These are phyloP conservation scores for Moniliella sp. DNA, from an alignment of 1,284 basidiomycete genomes.

Conservation along the genomic window DNA sequence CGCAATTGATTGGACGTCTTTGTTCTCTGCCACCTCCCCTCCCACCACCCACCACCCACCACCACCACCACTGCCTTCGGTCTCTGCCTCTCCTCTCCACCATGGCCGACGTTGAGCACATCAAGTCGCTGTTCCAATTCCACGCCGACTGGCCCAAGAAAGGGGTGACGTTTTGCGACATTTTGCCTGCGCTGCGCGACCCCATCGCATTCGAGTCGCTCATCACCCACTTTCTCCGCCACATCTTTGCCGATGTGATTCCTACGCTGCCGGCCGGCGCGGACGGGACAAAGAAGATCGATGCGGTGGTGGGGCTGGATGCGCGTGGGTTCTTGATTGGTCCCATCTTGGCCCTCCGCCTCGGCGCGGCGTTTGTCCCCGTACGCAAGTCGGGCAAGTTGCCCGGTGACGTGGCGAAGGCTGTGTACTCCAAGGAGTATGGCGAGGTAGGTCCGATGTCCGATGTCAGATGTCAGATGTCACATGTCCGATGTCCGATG, in stretches of 20 bases:
- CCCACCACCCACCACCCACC: too few relatives aligned
- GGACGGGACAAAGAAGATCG: conserved; percentile 42
- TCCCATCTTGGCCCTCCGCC: conserved; percentile 66
- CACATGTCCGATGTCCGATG: conserved; percentile 1
- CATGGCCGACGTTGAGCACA: conserved; percentile 20
- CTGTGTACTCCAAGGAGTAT: conserved; percentile 79
- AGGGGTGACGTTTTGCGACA: conserved; percentile 31
- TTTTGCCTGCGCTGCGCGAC: conserved; percentile 31
- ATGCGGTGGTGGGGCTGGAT: conserved; percentile 84
- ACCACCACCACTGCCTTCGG: too few relatives aligned
- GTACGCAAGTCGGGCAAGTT: conserved; percentile 86
- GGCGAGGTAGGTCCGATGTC: conserved; percentile 44
- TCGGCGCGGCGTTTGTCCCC: conserved; percentile 86
- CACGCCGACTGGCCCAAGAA: conserved; percentile 30
- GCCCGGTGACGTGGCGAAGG: conserved; percentile 59
- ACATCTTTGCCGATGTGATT: conserved; percentile 54
- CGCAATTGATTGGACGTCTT: too few relatives aligned
- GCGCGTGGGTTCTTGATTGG: conserved; percentile 88
- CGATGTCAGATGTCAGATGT: not conserved
- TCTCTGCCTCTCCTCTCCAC: too few relatives aligned
- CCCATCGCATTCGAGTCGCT: conserved; percentile 41
- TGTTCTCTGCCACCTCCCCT: too few relatives aligned
- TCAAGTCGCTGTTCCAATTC: conserved; percentile 24
- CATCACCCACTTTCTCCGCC: conserved; percentile 70
- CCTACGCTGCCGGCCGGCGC: conserved; percentile 23